A percentile compares a stretch with the other conserved stretches of the same genome.
phyloP scores from a whole-genome alignment of 805 yeast genomes.

The Saccharomycopsis javanensis region DNA sequence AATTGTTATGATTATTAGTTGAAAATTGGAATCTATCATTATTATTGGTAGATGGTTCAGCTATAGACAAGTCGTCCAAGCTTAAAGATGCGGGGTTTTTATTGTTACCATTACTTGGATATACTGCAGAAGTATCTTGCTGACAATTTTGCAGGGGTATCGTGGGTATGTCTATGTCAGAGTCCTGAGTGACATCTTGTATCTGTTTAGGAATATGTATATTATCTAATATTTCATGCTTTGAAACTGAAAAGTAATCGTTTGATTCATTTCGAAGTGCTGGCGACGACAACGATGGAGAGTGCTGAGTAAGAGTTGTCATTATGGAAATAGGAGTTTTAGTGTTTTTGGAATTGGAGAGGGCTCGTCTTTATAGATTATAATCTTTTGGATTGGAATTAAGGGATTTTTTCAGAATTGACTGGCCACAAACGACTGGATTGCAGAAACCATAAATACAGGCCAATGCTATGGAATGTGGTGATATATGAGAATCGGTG shows the following conservation, averaged over 20 bases:
- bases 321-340: no score
- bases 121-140: not conserved
- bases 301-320: constrained; percentile 15
- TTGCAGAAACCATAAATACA: no score
- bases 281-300: constrained; percentile 14
- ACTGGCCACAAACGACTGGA: no score
- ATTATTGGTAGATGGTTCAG: not conserved
- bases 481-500: no score
- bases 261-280: constrained; percentile 2
- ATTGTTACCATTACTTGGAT: not conserved
- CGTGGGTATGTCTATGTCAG: not conserved
- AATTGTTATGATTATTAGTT: not conserved
- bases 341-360: no score
- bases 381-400: no score
- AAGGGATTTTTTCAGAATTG: no score
- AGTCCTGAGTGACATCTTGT: not conserved
- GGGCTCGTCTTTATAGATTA: no score
- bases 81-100: not conserved
- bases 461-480: no score
- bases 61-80: not conserved
- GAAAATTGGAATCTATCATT: not conserved
- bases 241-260: constrained; percentile 5
- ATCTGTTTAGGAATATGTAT: not conserved
- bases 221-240: not conserved
- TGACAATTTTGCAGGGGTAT: not conserved